phyloP scores from a whole-genome alignment of 495 filamentous ascomycete genomes.

The Pyrenula massariospora region DNA sequence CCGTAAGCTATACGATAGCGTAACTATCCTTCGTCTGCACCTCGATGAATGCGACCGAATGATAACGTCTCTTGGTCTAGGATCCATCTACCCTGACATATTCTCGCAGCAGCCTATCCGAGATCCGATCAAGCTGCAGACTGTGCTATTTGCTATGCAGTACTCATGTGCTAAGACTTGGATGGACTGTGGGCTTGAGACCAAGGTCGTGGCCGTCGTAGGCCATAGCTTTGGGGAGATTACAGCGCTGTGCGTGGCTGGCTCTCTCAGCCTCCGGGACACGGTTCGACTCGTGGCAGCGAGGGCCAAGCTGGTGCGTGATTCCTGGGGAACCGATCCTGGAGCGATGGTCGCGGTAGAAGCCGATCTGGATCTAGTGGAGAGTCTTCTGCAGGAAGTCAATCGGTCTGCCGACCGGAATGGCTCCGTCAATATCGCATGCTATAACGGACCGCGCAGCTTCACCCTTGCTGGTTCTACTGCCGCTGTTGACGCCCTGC shows the following conservation, averaged over 20 bases:
- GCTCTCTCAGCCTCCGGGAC: conserved; percentile 19
- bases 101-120: conserved; percentile 24
- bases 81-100: conserved; percentile 33
- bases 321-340: conserved; percentile 31
- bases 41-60: conserved; percentile 24
- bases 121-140: conserved; percentile 32
- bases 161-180: conserved; percentile 25
- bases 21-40: conserved; percentile 23
- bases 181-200: conserved; percentile 20
- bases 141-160: conserved; percentile 23
- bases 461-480: conserved; percentile 9
- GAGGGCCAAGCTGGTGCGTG: conserved; percentile 30
- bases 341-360: conserved; percentile 42
- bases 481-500: conserved; percentile 3
- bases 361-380: conserved; percentile 11
- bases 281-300: conserved; percentile 27
- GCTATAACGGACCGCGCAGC: conserved; percentile 9
- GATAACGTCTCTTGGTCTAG: conserved; percentile 12
- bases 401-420: neutral
- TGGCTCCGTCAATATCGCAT: conserved; percentile 5
- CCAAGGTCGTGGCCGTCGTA: conserved; percentile 22
- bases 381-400: conserved; percentile 1
- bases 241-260: conserved; percentile 28
- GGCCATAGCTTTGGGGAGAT: conserved; percentile 43
- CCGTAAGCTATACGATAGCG: conserved; percentile 18